Evolutionary conservation across 1,284 basidiomycete species (phyloP).

Genomic region (Schizophyllum amplum): DNA sequence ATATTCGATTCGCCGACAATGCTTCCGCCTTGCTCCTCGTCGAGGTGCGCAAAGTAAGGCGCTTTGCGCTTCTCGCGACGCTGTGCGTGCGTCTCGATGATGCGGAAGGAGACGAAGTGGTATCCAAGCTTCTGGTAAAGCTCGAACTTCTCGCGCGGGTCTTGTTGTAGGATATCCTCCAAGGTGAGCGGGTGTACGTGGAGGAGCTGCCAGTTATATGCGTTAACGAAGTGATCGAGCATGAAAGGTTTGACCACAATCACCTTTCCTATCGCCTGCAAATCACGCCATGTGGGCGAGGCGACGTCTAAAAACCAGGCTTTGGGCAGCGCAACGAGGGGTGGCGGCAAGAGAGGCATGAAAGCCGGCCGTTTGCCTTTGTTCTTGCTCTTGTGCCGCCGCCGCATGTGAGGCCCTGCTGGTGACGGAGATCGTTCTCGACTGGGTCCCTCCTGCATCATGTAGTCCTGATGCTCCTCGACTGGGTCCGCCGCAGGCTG

Average conservation of each 20-base stretch:
- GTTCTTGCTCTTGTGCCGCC: conserved; percentile 16
- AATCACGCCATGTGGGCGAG: conserved; percentile 86
- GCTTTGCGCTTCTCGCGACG: conserved; percentile 34
- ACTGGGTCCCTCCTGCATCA: conserved; percentile 27
- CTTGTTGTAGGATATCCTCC: conserved; percentile 93
- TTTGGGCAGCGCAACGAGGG: conserved; percentile 20
- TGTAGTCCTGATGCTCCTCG: conserved; percentile 26
- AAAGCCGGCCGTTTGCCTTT: conserved; percentile 31
- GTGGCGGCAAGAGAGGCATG: neutral
- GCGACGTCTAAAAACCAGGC: conserved; percentile 94
- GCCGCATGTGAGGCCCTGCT: no score
- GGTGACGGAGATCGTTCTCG: conserved; percentile 20
- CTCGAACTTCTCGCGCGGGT: conserved; percentile 91
- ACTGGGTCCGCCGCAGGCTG: no score
- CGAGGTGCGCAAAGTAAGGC: conserved; percentile 4
- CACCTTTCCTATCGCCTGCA: conserved; percentile 83
- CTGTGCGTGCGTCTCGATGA: conserved; percentile 48
- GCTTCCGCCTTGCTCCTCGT: conserved; percentile 27
- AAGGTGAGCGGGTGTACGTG: conserved; percentile 91
- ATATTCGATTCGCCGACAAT: conserved; percentile 75
- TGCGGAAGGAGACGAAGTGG: conserved; percentile 87
- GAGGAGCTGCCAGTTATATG: conserved; percentile 51
- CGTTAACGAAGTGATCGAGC: no score
- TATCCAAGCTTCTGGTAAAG: conserved; percentile 86
- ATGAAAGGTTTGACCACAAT: conserved; percentile 16